Conservation (phyloP, 768 basidiomycete species). For the Polyporus arcularius region DNA sequence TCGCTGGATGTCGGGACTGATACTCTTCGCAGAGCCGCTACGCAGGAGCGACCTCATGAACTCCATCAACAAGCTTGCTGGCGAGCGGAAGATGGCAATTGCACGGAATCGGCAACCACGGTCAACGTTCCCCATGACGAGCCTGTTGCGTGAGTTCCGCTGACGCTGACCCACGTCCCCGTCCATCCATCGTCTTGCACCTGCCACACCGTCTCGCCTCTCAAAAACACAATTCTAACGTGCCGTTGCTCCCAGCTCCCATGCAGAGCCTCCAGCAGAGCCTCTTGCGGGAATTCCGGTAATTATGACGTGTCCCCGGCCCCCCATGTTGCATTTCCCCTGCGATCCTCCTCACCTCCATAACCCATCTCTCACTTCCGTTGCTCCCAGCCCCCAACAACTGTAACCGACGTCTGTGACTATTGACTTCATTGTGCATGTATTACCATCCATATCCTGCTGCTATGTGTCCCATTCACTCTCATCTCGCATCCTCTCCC, state of each 20-base stretch:
- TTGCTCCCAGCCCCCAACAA: neutral
- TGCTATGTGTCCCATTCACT: constrained; percentile 18
- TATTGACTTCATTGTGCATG: constrained; percentile 12
- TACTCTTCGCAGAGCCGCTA: constrained; percentile 58
- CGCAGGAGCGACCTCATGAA: constrained; percentile 79
- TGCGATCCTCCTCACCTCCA: neutral
- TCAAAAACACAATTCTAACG: too few relatives aligned
- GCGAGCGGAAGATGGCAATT: constrained; percentile 46
- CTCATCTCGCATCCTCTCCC: constrained; percentile 1
- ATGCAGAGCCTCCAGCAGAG: neutral
- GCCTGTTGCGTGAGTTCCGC: constrained; percentile 23
- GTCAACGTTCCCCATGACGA: constrained; percentile 21
- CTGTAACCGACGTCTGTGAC: neutral
- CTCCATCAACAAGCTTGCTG: constrained; percentile 78
- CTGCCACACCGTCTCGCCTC: too few relatives aligned
- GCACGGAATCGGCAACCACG: constrained; percentile 22
- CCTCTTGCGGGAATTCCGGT: constrained; percentile 19
- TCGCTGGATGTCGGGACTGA: neutral
- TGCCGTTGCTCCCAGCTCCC: too few relatives aligned
- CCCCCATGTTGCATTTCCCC: neutral
- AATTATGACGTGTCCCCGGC: neutral
- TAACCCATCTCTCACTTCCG: neutral
- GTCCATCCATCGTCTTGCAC: too few relatives aligned
- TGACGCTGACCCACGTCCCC: constrained; percentile 4
- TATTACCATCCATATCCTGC: constrained; percentile 21